These are phyloP conservation scores for Hypoxylon crocopeplum DNA, from an alignment of 495 filamentous ascomycete genomes.

Conservation along the genomic window DNA sequence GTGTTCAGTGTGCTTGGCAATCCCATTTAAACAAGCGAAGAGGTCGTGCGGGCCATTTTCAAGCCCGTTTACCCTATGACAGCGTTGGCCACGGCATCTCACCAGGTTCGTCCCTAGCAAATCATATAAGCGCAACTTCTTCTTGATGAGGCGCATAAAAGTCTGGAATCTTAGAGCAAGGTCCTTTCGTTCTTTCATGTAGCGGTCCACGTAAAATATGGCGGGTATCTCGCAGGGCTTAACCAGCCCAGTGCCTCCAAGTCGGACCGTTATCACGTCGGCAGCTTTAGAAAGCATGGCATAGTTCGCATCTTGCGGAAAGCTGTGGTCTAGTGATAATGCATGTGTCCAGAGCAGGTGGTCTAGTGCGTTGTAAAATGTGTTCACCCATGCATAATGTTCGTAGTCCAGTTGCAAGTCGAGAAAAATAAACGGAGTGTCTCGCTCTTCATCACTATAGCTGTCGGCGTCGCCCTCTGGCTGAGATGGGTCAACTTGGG, in stretches of 20 bases:
- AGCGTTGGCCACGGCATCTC: slow-evolving; percentile 30
- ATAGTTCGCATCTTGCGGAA: slow-evolving; percentile 54
- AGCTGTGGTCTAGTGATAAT: slow-evolving; percentile 31
- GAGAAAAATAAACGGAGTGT: slow-evolving; percentile 50
- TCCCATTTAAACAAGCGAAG: slow-evolving; percentile 27
- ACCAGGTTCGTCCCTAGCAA: background rate
- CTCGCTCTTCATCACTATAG: slow-evolving; percentile 45
- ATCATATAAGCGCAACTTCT: slow-evolving; percentile 22
- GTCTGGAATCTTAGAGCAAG: slow-evolving; percentile 52
- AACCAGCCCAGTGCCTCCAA: slow-evolving; percentile 54
- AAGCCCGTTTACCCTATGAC: slow-evolving; percentile 30
- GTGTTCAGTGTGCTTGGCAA: slow-evolving; percentile 28
- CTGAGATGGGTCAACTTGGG: slow-evolving; percentile 20
- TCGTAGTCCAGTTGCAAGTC: slow-evolving; percentile 39
- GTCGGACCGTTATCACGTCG: slow-evolving; percentile 71
- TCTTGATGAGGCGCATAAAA: slow-evolving; percentile 43
- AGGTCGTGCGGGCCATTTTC: slow-evolving; percentile 23
- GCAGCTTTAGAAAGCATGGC: slow-evolving; percentile 61
- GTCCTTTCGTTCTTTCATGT: slow-evolving; percentile 65
- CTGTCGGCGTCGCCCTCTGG: slow-evolving; percentile 31
- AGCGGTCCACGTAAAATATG: slow-evolving; percentile 80
- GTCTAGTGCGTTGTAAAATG: slow-evolving; percentile 78
- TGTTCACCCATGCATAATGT: slow-evolving; percentile 45
- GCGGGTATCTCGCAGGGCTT: slow-evolving; percentile 70
- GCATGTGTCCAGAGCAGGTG: slow-evolving; percentile 64